A percentile compares a stretch with the other conserved stretches of the same genome.
Evolutionary conservation across 768 basidiomycete genomes (phyloP).

Genomic region (Tricholoma sp.): DNA sequence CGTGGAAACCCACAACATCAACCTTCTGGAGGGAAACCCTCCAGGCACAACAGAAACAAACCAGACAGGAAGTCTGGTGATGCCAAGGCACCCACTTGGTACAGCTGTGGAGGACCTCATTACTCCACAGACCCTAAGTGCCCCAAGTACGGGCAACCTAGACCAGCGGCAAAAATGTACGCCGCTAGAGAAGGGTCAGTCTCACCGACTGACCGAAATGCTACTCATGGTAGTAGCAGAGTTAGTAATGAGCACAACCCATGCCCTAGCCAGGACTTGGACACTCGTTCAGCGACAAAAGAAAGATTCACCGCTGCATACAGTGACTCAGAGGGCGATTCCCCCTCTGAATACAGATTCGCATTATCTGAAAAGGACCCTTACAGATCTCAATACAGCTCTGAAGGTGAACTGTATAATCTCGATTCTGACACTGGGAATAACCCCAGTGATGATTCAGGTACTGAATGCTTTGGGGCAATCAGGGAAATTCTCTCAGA

Average conservation of each 20-base stretch:
- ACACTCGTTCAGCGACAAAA: too few relatives aligned
- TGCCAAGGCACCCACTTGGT: not conserved
- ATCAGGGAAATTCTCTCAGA: not conserved
- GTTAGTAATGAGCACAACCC: not conserved
- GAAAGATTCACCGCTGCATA: not conserved
- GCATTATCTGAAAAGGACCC: not conserved
- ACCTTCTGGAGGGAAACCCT: not conserved
- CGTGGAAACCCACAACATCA: too few relatives aligned
- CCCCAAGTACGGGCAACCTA: not conserved
- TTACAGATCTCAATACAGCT: not conserved
- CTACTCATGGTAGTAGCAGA: not conserved
- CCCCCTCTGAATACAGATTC: not conserved
- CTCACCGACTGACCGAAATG: not conserved
- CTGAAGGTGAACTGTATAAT: not conserved
- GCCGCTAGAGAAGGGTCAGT: not conserved
- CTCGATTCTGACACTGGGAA: not conserved
- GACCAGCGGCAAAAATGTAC: not conserved
- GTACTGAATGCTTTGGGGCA: not conserved
- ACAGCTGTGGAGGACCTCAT: not conserved
- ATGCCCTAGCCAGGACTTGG: too few relatives aligned
- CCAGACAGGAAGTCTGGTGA: not conserved
- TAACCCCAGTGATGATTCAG: not conserved
- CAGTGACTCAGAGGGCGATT: not conserved
- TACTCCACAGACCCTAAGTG: not conserved
- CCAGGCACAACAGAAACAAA: not conserved